phyloP scores from a whole-genome alignment of 179 eudicot species.

The Corrigiola litoralis region DNA sequence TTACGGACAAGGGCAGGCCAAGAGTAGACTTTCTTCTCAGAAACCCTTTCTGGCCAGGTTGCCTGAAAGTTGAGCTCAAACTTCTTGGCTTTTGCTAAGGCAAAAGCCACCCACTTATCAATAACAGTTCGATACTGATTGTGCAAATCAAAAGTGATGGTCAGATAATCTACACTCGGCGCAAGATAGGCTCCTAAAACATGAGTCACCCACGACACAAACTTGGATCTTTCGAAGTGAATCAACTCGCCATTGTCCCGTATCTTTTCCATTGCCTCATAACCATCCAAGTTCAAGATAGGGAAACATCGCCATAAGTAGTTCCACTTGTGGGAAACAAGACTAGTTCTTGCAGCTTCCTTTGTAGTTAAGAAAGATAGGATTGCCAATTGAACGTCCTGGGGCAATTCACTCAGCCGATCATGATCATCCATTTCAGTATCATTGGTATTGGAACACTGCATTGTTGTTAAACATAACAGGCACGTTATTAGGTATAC shows the following conservation, averaged over 20 bases:
- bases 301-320: conserved; percentile 1
- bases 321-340: conserved; percentile 2
- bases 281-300: neutral
- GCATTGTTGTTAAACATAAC: too few species aligned
- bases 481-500: too few species aligned
- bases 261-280: neutral
- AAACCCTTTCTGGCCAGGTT: neutral
- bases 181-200: neutral
- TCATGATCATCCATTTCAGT: too few species aligned
- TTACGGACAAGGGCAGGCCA: neutral
- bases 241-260: too few species aligned
- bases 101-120: conserved; percentile 6
- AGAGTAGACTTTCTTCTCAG: neutral
- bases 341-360: conserved; percentile 16
- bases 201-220: neutral
- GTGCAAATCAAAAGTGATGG: neutral
- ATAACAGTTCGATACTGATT: neutral
- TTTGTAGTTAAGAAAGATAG: conserved; percentile 4
- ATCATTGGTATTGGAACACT: too few species aligned
- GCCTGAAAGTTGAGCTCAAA: neutral
- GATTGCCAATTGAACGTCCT: conserved; percentile 1
- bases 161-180: neutral
- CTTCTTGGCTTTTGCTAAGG: neutral
- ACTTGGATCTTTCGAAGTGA: neutral
- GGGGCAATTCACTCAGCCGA: conserved; percentile 5